A percentile compares a stretch with the other conserved stretches of the same genome.
phyloP scores from a whole-genome alignment of 257 asterid genomes.

The Sherardia arvensis region DNA sequence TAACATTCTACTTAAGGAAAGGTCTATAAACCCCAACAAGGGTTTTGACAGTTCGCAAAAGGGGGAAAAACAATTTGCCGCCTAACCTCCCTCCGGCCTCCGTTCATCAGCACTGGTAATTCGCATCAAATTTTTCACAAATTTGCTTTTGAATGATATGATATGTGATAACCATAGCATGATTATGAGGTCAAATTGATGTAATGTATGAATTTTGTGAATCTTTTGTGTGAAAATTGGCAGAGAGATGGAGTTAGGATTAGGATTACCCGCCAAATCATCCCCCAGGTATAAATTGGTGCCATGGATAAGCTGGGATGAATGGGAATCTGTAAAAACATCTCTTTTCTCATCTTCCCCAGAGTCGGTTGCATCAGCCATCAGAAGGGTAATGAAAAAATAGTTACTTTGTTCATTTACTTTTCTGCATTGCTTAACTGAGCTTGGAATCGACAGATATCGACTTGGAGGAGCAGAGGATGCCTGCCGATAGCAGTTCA shows the following conservation, averaged over 20 bases:
- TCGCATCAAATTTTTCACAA: too few species aligned
- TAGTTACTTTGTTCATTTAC: background rate
- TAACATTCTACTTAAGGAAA: too few species aligned
- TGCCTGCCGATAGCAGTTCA: background rate
- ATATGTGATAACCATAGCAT: too few species aligned
- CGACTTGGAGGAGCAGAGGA: background rate
- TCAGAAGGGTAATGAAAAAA: background rate
- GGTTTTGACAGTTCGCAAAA: too few species aligned
- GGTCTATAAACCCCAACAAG: too few species aligned
- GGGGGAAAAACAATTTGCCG: too few species aligned
- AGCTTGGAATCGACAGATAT: background rate
- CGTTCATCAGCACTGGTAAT: too few species aligned
- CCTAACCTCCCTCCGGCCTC: too few species aligned
- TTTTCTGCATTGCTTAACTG: background rate
- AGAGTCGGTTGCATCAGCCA: background rate
- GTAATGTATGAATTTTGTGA: too few species aligned
- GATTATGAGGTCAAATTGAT: too few species aligned
- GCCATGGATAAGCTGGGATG: background rate
- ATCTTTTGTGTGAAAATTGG: too few species aligned
- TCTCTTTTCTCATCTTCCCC: background rate
- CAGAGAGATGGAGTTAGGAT: background rate
- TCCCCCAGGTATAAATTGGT: background rate
- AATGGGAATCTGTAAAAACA: background rate
- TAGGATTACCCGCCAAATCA: background rate
- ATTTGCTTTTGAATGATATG: too few species aligned